Evolutionary conservation across 2,329 filamentous ascomycete species (phyloP), one percentile per base, ranked within the genome.

Genomic region (Didymella arachidicola): DNA sequence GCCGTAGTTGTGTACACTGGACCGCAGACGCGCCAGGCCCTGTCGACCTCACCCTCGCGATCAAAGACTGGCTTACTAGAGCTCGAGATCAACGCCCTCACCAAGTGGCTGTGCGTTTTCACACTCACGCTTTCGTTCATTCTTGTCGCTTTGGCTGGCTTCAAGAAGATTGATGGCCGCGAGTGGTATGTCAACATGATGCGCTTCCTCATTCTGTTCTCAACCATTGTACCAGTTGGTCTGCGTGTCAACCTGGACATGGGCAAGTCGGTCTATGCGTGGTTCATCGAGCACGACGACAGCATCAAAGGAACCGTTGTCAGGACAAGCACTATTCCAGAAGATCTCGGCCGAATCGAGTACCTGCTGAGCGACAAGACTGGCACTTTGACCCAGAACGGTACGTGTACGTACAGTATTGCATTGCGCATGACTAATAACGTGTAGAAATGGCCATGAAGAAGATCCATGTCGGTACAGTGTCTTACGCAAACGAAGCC

Each of bases 191-290:
- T 98, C 66, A 94, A 96, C 64, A 96, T 98, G 70, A 95, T 97
- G 88, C 89, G 94, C n/a, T 99, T 98, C 74, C 80, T 99, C 63
- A 96, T 99, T 60, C 83, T 99, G 1, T 99, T 99, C 81, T 98
- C 94, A n/a, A 98, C 94, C 0, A 99, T 99, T 71, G 96, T 99
- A 26, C 95, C 95, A 1, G 97, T 99, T 77, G 96, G 93, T 79
- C 82, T 99, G 66, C 90, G 95, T 49, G 95, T 99, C 67, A 99
- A 99, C 73, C 83, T 99, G 18, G 95, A 99, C 73, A 89, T 99
- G 86, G 96, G 94, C 38, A 99, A 99, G 79, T 94, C 91, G 54
- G 92, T 95, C 2, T 99, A 97, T 77, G 96, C 93, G 8, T 91
- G 90, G 80, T 97, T 97, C 72, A 99, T 99, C 58, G 93, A 99